Evolutionary conservation across 495 filamentous ascomycete species (phyloP), one percentile per base, ranked within the genome.

Genomic region (Aspergillus nanangensis): DNA sequence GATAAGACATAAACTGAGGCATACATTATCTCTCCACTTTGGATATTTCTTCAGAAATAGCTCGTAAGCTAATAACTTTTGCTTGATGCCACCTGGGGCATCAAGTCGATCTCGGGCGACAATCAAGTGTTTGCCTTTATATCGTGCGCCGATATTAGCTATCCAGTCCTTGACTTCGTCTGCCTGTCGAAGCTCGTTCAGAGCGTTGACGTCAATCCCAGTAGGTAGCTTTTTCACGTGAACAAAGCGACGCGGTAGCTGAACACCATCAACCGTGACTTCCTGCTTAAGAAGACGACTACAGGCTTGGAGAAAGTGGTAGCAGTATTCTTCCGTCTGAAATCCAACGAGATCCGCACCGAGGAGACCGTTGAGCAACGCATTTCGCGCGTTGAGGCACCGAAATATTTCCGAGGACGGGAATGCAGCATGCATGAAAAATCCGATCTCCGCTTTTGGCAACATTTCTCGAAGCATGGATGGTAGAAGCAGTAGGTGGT

Each of bases 251-350:
- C 90, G 78, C 36, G 90, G 84, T 13, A 94, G 70, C 51, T 92
- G 84, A 5, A 95, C 72, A 9, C 88, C 89, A 42, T 92, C 81
- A 15, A 76, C 78, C 1, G 83, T 87, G 7, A 88, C 85, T 60
- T 95, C 88, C 7, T 92, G 81, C 32, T 76, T 78, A 7, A 91
- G 77, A 15, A 96, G 69, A 31, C 90, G 81, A 53, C 87, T 93
- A 74, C 90, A 95, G 8, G 90, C 89, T 52, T 92, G 87, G 27
- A 94, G 71, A 60, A 96, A 95, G 60, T 96, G 90, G n/a, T 87
- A 76, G 1, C 85, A 82, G 61, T 96, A 96, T 58, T 96, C 90
- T 39, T 84, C 79, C 21, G 86, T 93, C 60, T 96, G 90, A 57
- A 96, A 95, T 2, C 84, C 87, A 48, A 96, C 78, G n/a, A 95